Evolutionary conservation across 202 grass and related monocot genomes (phyloP), one percentile per base, ranked within the genome.

Genomic region (Digitaria exilis): DNA sequence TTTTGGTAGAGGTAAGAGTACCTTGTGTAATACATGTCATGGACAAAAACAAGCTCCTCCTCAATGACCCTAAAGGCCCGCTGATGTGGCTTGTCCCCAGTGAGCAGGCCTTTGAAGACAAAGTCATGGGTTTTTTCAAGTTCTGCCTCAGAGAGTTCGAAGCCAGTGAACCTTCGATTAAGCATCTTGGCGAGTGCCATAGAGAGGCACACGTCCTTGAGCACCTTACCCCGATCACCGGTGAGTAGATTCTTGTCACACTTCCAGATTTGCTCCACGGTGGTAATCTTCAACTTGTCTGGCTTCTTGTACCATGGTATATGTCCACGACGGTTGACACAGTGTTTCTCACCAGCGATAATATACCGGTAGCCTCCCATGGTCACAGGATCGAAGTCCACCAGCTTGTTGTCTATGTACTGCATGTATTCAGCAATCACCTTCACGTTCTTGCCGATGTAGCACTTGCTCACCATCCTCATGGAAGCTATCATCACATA

Each of bases 101-200:
- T 13, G 5, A 82, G 39, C 12, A 82, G 28, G 3, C 79, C 79
- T 24, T 4, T 19, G 79, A 81, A 81, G 3, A 82, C 67, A 6
- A 82, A 72, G 14, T 72, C 67, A 3, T 19, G 55, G 0, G 79
- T 61, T 11, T 82, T 71, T 2, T 1, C 0, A 0, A 48, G 67
- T 7, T 4, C 4, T 0, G 79, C 54, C 14, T 82, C 54, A 0
- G 41, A 17, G 1, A 82, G 28, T 2, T 19, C 1, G 14, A 62
- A 22, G 21, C 42, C 80, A 0, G 67, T 55, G 8, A 71, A 82
- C 42, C 68, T 35, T 37, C 80, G 39, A 55, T 62, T 61, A 55
- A 82, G 80, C 80, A 82, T 72, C 80, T 82, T 82, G 2, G 68
- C 34, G 0, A 82, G 42, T 0, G 80, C 68, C 80, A 72, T 72